Evolutionary conservation across 768 basidiomycete species (phyloP), one percentile per base, ranked within the genome.

Genomic region (Sistotremastrum niveocremeum): DNA sequence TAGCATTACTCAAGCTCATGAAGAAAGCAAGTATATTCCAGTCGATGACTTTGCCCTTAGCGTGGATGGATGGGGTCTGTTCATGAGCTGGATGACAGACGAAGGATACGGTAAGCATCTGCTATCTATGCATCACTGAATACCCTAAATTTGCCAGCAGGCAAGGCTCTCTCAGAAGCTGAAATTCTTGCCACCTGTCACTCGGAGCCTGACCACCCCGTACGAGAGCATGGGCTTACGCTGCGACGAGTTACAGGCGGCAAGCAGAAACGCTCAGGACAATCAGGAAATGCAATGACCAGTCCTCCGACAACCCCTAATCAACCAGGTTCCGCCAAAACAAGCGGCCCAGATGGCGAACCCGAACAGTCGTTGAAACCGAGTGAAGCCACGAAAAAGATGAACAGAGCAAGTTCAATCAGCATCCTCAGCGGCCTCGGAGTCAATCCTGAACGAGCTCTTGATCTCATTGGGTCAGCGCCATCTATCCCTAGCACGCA

Each of bases 361-460:
- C 51, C 5, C 37, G 48, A 55, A 60, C 39, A 65, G 63, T 45
- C 70, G 3, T 7, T 37, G 12, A 39, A 12, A 20, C 42, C 56
- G 32, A 44, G 34, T 39, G 39, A 50, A 38, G 42, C 46, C 46
- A 56, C 51, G 33, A 75, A 75, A 57, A 77, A 75, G 51, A 76
- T 81, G 54, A 93, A 95, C 54, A 84, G 95, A 20, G 95, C 95
- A 1, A 94, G 90, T 56, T 86, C 89, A 0, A 78, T 97, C 59
- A 94, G 90, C 61, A 77, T 99, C 51, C 80, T 99, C 58, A 91
- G 86, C 45, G 90, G 89, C 0, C 74, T 99, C 6, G 93, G 94
- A 29, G 90, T 91, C 1, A 74, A 86, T 52, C 80, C 81, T 0
- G 82, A 87, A 57, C 73, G 68, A 45, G 71, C 78, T 0, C 67